These are phyloP conservation scores for Penicillium angulare DNA, from an alignment of 495 filamentous ascomycete species.

Conservation along the genomic window DNA sequence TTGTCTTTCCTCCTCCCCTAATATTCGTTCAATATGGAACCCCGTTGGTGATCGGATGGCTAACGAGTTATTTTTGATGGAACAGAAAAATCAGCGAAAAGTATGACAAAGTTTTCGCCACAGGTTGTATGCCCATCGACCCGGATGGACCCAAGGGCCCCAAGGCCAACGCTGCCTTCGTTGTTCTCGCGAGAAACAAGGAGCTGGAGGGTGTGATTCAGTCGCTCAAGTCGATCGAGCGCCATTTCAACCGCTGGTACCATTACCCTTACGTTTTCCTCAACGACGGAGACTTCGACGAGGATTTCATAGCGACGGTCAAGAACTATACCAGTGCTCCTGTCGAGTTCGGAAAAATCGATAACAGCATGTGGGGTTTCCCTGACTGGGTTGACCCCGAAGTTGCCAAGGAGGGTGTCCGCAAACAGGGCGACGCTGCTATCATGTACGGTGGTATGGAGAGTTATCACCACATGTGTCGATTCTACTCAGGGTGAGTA, in stretches of 20 bases:
- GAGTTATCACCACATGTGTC: slow-evolving; percentile 97
- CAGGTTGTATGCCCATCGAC: slow-evolving; percentile 66
- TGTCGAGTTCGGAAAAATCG: slow-evolving; percentile 95
- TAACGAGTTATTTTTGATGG: background rate
- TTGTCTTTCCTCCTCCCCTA: slow-evolving; percentile 25
- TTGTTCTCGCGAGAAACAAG: slow-evolving; percentile 94
- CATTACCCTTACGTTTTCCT: slow-evolving; percentile 99
- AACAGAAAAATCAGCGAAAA: slow-evolving; percentile 94
- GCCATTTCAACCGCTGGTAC: slow-evolving; percentile 99
- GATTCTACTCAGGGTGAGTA: slow-evolving; percentile 93
- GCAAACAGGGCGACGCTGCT: slow-evolving; percentile 92
- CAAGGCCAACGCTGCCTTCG: slow-evolving; percentile 90
- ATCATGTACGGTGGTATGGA: slow-evolving; percentile 99
- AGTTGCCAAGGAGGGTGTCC: slow-evolving; percentile 91
- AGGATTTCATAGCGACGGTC: slow-evolving; percentile 84
- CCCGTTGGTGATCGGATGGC: background rate
- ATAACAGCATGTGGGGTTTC: slow-evolving; percentile 89
- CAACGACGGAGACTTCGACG: slow-evolving; percentile 96
- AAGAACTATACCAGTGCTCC: slow-evolving; percentile 80
- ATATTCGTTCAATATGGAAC: background rate
- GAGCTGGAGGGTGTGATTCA: slow-evolving; percentile 94
- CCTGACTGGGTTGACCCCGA: slow-evolving; percentile 94
- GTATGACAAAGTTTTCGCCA: slow-evolving; percentile 93
- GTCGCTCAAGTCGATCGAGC: slow-evolving; percentile 95
- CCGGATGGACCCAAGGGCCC: slow-evolving; percentile 60